Evolutionary conservation across 441 rosid species (phyloP).

Genomic region (Arabidopsis lyrata): DNA sequence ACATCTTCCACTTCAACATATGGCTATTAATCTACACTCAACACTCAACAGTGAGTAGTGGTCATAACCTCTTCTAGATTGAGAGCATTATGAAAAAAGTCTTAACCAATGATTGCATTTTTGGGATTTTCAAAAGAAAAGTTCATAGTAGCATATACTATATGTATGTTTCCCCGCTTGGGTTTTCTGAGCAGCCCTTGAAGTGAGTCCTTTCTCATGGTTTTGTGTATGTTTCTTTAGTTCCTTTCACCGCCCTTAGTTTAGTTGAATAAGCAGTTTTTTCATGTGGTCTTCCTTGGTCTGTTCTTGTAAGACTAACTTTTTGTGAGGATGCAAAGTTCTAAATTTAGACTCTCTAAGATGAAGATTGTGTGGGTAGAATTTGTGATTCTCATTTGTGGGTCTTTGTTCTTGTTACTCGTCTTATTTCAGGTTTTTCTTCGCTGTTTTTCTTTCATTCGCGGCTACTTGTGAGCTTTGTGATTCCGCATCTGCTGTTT

Average conservation of each 20-base stretch:
- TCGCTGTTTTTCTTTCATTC: too few species aligned
- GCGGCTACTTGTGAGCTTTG: background rate
- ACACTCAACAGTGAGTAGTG: conserved; percentile 30
- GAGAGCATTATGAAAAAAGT: background rate
- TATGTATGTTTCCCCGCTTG: too few species aligned
- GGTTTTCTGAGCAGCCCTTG: too few species aligned
- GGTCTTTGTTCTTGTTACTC: background rate
- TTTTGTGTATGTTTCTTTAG: too few species aligned
- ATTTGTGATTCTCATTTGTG: background rate
- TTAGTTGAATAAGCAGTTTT: background rate
- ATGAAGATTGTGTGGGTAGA: background rate
- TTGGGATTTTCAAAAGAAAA: too few species aligned
- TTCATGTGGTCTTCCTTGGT: background rate
- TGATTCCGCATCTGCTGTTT: background rate
- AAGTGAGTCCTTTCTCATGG: too few species aligned
- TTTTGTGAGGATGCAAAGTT: background rate
- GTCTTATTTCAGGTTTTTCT: background rate
- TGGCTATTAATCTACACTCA: conserved; percentile 80
- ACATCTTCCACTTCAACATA: conserved; percentile 98
- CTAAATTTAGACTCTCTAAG: background rate
- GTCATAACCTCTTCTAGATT: background rate
- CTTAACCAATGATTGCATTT: too few species aligned
- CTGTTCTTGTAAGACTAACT: background rate
- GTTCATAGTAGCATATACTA: too few species aligned
- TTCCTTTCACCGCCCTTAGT: background rate